Base-by-base conservation (phyloP, 192 early-diverging fungal species). In the Linnemannia exigua region DNA sequence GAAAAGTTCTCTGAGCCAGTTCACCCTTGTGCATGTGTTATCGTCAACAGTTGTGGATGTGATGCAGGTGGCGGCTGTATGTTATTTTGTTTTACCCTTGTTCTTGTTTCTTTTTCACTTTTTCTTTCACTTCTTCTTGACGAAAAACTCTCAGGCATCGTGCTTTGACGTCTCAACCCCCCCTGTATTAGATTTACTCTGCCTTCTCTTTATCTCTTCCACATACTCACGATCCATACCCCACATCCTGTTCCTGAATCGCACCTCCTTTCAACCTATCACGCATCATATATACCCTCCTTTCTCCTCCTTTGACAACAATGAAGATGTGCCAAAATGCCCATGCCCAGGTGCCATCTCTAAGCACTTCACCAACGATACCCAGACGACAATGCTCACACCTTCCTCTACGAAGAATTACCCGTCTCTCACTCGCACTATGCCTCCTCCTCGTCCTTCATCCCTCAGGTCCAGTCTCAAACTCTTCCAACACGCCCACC, bases 361-460 rank as follows among this genome's bases (percentile, higher is more conserved):
- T 38, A 52, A 71, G 16, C 35, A 68, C 25, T 5, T 19, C 19
- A 44, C 9, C 41, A 44, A 44, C 41, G 12, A 61, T 2, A 22
- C 25, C 44, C 8, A 36, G 7, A 46, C 5, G 35, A 44, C 16
- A 75, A 31, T 3, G 14, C 37, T 28, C 20, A 51, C 51, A 2
- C 51, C 33, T 0, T 33, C 25, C 33, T 46, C 25, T 17, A 35
- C 68, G 75, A 35, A 38, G 25, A 4, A 38, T 63, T 25, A 63
- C 58, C 14, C 58, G 25, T 36, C 35, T 78, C 14, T 70, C 68
- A 20, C 15, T 70, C 28, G 28, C 48, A 12, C 16, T 78, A 5
- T 78, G 77, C 28, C 48, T 81, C 5, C 28, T 68, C 9, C 67
- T 81, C 50, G 47, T 73, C 1, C 35, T 81, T 6, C 38, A 67